Evolutionary conservation across 345 rosid species (phyloP).

Genomic region (Corchorus capsularis): DNA sequence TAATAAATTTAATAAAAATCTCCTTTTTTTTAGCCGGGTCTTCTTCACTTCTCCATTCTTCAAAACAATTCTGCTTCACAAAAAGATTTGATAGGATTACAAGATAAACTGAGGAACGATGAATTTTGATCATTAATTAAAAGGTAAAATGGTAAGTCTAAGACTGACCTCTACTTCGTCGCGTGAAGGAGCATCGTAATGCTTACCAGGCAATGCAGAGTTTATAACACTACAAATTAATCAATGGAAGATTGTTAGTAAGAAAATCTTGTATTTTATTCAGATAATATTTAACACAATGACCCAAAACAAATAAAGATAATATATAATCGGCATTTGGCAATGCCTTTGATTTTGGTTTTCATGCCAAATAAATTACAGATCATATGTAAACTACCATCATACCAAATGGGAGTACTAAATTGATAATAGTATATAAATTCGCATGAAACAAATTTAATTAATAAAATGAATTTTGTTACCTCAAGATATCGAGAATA

Average conservation of each 20-base stretch:
- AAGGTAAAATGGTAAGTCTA: neutral
- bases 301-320: neutral
- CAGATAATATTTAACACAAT: neutral
- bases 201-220: constrained; percentile 87
- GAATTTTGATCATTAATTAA: neutral
- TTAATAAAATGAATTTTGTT: constrained; percentile 19
- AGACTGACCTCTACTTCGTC: constrained; percentile 48
- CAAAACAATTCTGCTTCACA: constrained; percentile 43
- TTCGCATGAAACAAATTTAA: neutral
- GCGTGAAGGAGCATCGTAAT: constrained; percentile 67
- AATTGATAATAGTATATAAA: too few species aligned
- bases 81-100: neutral
- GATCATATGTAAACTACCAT: too few species aligned
- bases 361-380: neutral
- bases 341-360: neutral
- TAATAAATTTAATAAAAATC: constrained; percentile 49
- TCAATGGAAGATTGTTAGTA: neutral
- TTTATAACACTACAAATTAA: constrained; percentile 57
- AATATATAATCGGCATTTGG: too few species aligned
- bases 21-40: constrained; percentile 32
- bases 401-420: too few species aligned
- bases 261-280: neutral
- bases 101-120: neutral
- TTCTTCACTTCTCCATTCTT: constrained; percentile 37
- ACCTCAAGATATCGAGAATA: constrained; percentile 79